A percentile compares a stretch with the other conserved stretches of the same genome.
Conservation (phyloP, 31 red algal species). For the Asparagopsis taxiformis region DNA sequence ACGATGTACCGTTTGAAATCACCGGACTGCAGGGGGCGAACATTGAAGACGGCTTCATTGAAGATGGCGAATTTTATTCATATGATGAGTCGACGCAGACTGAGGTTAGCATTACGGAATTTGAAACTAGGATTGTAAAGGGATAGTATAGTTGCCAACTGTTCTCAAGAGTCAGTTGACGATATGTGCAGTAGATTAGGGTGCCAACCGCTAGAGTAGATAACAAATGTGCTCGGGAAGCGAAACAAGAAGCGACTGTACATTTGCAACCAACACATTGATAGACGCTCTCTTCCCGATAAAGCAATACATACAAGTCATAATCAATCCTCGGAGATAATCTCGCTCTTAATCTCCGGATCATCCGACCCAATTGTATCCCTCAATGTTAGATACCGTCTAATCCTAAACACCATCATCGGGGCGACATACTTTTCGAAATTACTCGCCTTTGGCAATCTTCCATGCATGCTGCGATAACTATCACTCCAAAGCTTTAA, state of each 20-base stretch:
- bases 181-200: no score
- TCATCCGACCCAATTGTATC: slow-evolving; percentile 47
- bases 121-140: slow-evolving; percentile 33
- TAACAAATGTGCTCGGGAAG: no score
- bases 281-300: no score
- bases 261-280: no score
- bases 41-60: slow-evolving; percentile 61
- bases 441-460: slow-evolving; percentile 38
- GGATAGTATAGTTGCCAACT: no score
- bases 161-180: no score
- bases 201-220: no score
- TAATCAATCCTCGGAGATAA: no score
- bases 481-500: slow-evolving; percentile 62
- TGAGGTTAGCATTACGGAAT: slow-evolving; percentile 53
- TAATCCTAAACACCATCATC: slow-evolving; percentile 64
- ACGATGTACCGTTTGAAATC: slow-evolving; percentile 60
- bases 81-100: slow-evolving; percentile 58
- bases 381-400: slow-evolving; percentile 42
- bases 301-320: no score
- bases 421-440: slow-evolving; percentile 57
- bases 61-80: slow-evolving; percentile 57
- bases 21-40: slow-evolving; percentile 7
- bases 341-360: no score
- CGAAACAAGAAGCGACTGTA: no score
- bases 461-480: slow-evolving; percentile 40